Base-by-base conservation (phyloP, 2,329 filamentous ascomycete species). In the Botrytis galanthina region DNA sequence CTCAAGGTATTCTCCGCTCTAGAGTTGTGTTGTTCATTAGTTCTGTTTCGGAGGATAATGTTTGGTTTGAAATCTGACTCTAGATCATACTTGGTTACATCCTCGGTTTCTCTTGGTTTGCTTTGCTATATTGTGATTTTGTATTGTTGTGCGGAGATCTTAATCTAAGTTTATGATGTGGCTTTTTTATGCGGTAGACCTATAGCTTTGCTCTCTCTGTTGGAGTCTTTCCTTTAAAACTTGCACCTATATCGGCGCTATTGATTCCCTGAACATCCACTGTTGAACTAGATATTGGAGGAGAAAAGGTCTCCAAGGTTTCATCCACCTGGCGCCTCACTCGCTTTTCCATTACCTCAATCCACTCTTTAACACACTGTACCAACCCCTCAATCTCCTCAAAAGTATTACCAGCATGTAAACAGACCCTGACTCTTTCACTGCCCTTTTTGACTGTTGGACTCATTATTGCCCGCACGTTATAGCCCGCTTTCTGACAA, bases 381-480 rank as follows among this genome's bases (percentile, higher is more conserved):
- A 80, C 77, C 35, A 93, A 79, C 0, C 83, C 84, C 8, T 90
- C 84, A 0, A 92, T 84, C 73, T 93, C 85, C 7, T 83, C 82
- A 10, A 82, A 74, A 0, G 87, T 90, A 75, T 93, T 93, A 0
- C 87, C 88, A 0, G 90, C 89, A 81, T 93, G 91, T 3, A 93
- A 80, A 80, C 91, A 93, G 0, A 93, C 84, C 14, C 91, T 83
- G 0, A 93, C 87, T 18, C 91, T 83, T 79, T 92, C 89, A 8
- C 84, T 87, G 0, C 91, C 90, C 2, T 79, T 81, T 0, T 90
- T 89, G 2, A 93, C 90, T 0, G 91, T 93, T 0, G 91, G 91
- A 1, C 90, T 85, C 73, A 93, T 89, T 26, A 93, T 92, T 0
- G 90, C 86, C 3, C 91, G 85, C 0, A 92, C 87, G 61, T 90